These are phyloP conservation scores for Penicillium canariense DNA, from an alignment of 495 filamentous ascomycete genomes.

Conservation along the genomic window DNA sequence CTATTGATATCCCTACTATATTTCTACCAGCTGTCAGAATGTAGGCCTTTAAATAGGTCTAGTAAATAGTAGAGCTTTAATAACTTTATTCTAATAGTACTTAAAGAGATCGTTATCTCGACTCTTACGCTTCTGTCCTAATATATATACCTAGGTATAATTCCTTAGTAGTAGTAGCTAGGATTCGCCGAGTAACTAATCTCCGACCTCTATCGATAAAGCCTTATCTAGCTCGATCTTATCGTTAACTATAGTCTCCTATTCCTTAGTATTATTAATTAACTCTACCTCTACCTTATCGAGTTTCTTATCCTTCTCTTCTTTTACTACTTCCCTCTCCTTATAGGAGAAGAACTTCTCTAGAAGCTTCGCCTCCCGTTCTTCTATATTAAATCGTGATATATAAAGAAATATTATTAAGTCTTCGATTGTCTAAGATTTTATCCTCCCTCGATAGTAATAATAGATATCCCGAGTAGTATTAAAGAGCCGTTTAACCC, in stretches of 20 bases:
- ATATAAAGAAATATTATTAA: background rate
- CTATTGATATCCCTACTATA: too few species aligned
- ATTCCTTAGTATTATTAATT: background rate
- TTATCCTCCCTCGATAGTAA: background rate
- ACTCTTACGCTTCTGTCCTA: too few species aligned
- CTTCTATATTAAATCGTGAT: background rate
- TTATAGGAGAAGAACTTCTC: background rate
- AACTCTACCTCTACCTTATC: background rate
- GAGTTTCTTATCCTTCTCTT: conserved; percentile 2
- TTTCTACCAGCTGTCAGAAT: too few species aligned
- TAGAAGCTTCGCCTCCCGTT: background rate
- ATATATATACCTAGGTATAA: too few species aligned
- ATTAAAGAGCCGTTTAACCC: background rate
- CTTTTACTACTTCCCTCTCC: background rate
- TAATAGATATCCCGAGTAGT: background rate
- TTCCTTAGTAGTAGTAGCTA: too few species aligned
- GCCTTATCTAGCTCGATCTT: background rate
- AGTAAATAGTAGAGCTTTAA: too few species aligned
- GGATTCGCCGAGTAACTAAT: background rate
- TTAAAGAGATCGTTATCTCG: too few species aligned
- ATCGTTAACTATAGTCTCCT: background rate
- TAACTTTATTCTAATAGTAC: too few species aligned
- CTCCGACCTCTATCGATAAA: background rate
- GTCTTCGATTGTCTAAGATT: background rate
- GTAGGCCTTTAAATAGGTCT: too few species aligned